Evolutionary conservation across 108 stramenopile genomes (phyloP).

Genomic region (Nannochloropsis oceanica): DNA sequence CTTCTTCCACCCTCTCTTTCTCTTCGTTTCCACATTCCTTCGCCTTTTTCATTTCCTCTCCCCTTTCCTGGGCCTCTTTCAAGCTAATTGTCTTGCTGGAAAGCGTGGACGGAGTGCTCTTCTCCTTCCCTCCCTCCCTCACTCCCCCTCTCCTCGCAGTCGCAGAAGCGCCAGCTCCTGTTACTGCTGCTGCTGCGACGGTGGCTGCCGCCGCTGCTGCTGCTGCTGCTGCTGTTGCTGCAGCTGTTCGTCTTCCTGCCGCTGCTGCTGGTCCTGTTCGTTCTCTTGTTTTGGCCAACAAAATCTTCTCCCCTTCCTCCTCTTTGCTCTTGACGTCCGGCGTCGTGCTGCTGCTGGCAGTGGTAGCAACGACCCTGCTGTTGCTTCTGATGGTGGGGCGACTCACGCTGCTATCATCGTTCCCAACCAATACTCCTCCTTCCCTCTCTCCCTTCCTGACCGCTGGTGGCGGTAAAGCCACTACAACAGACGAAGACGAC

Average conservation of each 20-base stretch:
- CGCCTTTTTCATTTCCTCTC: not conserved
- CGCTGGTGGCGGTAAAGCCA: no score
- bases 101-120: not conserved
- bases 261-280: not conserved
- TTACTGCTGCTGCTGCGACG: not conserved
- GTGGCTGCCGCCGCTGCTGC: not conserved
- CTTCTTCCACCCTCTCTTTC: not conserved
- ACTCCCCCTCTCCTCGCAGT: not conserved
- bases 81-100: not conserved
- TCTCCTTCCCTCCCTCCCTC: not conserved
- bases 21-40: no score
- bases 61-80: not conserved
- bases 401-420: not conserved
- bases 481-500: no score
- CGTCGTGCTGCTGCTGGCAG: not conserved
- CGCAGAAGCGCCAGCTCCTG: no score
- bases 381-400: not conserved
- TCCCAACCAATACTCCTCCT: no score
- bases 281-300: not conserved
- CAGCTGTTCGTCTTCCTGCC: not conserved
- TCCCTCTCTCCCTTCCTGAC: no score
- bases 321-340: not conserved
- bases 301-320: not conserved
- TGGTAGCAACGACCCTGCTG: not conserved
- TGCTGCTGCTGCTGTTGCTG: not conserved